Conservation (phyloP, 495 filamentous ascomycete species). For the Symbiotaphrina buchneri region DNA sequence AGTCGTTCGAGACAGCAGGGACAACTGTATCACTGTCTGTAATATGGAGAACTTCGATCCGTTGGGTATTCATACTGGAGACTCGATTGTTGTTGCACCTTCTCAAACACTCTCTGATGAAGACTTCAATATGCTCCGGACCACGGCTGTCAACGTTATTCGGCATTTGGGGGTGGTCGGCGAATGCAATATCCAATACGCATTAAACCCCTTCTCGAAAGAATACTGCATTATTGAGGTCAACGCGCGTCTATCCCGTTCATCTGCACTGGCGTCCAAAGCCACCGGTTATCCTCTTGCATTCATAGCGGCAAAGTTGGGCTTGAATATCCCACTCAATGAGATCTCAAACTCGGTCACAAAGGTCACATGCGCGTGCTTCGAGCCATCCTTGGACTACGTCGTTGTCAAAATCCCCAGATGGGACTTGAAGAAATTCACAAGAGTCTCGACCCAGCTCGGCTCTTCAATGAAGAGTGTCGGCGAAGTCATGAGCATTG, state of each 20-base stretch:
- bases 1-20: conserved; percentile 77
- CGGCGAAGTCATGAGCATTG: conserved; percentile 97
- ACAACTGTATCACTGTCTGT: conserved; percentile 98
- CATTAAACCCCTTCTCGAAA: conserved; percentile 77
- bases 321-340: conserved; percentile 84
- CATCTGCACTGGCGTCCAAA: conserved; percentile 90
- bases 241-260: conserved; percentile 90
- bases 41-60: conserved; percentile 99
- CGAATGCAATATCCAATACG: conserved; percentile 97
- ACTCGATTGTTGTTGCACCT: conserved; percentile 91
- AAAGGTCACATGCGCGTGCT: conserved; percentile 89
- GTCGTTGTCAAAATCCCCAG: conserved; percentile 97
- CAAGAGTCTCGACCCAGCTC: conserved; percentile 79
- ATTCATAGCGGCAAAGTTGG: conserved; percentile 89
- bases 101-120: conserved; percentile 91
- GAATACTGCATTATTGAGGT: conserved; percentile 98
- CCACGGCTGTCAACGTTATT: conserved; percentile 89
- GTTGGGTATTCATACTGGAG: conserved; percentile 86
- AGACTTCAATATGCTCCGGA: conserved; percentile 97
- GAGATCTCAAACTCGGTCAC: conserved; percentile 94
- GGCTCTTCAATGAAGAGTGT: conserved; percentile 99
- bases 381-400: conserved; percentile 97
- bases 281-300: conserved; percentile 93
- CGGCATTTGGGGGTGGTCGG: conserved; percentile 88
- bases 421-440: conserved; percentile 98